Percentiles rank a stretch among this genome's conserved stretches.
phyloP scores from a whole-genome alignment of 1,284 basidiomycete genomes.

The Retiboletus flavoniger region DNA sequence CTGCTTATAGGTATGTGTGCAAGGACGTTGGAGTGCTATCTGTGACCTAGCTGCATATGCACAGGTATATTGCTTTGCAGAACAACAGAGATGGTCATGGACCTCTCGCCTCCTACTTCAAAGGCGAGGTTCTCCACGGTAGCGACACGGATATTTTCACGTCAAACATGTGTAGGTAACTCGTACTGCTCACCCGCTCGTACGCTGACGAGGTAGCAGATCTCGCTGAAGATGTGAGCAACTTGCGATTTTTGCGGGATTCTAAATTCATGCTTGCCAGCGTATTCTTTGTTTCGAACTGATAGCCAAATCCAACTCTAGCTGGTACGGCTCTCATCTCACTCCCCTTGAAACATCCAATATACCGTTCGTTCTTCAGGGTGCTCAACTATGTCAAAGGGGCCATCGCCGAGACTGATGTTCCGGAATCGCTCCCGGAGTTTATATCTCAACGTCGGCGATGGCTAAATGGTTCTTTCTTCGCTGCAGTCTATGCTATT shows the following conservation, averaged over 20 bases:
- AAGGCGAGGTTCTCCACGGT: slow-evolving; percentile 90
- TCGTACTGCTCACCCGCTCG: background rate
- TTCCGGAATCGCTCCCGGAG: slow-evolving; percentile 91
- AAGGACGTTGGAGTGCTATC: background rate
- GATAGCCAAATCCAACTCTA: slow-evolving; percentile 85
- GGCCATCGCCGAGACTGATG: slow-evolving; percentile 95
- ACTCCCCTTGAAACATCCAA: background rate
- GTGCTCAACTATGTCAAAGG: slow-evolving; percentile 95
- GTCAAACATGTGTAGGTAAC: slow-evolving; percentile 79
- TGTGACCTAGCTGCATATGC: slow-evolving; percentile 2
- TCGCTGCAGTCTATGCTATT: slow-evolving; percentile 85
- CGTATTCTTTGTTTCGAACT: slow-evolving; percentile 98
- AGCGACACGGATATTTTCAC: slow-evolving; percentile 95
- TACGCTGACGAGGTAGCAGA: slow-evolving; percentile 43
- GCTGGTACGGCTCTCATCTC: slow-evolving; percentile 56
- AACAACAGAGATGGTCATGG: slow-evolving; percentile 86
- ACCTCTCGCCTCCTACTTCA: slow-evolving; percentile 94
- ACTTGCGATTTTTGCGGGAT: background rate
- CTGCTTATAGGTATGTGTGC: slow-evolving; percentile 65
- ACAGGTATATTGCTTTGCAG: slow-evolving; percentile 81
- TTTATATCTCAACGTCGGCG: slow-evolving; percentile 92
- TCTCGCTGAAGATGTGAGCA: slow-evolving; percentile 78
- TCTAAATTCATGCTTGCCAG: slow-evolving; percentile 26
- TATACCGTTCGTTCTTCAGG: slow-evolving; percentile 43
- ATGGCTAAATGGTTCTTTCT: slow-evolving; percentile 95